Conservation (phyloP, 2,329 filamentous ascomycete species). For the Arthrobotrys conoides region DNA sequence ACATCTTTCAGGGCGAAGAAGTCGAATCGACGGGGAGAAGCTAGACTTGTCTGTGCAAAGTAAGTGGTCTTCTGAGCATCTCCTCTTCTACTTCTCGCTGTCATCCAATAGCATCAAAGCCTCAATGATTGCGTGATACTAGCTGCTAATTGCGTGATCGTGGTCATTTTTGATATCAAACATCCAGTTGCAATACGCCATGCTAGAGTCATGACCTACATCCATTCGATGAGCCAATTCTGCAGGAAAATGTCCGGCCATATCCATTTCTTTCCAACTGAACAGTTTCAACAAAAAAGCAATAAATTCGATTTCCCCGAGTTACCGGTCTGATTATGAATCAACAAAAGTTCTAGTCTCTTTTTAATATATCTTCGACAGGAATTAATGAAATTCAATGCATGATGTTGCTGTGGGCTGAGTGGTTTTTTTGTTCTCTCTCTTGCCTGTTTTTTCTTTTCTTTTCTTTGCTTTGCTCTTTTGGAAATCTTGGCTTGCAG, state of each 20-base stretch:
- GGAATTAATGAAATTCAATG: slow-evolving; percentile 20
- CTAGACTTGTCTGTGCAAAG: slow-evolving; percentile 75
- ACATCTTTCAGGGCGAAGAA: slow-evolving; percentile 76
- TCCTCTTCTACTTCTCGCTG: background rate
- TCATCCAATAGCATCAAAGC: slow-evolving; percentile 16
- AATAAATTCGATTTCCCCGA: slow-evolving; percentile 3
- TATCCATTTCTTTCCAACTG: slow-evolving; percentile 49
- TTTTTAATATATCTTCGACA: slow-evolving; percentile 14
- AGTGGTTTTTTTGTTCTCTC: background rate
- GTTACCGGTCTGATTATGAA: slow-evolving; percentile 19
- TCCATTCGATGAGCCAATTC: slow-evolving; percentile 39
- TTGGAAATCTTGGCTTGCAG: slow-evolving; percentile 17
- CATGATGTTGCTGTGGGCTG: background rate
- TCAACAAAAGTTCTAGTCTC: slow-evolving; percentile 31
- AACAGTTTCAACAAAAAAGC: slow-evolving; percentile 16
- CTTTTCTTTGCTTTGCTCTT: background rate
- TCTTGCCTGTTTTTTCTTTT: background rate
- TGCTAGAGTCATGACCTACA: slow-evolving; percentile 60
- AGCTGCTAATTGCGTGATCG: slow-evolving; percentile 27
- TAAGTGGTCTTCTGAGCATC: slow-evolving; percentile 65
- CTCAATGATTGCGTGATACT: slow-evolving; percentile 18
- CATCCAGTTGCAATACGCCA: slow-evolving; percentile 50
- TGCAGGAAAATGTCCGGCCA: slow-evolving; percentile 56
- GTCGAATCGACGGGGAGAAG: slow-evolving; percentile 69
- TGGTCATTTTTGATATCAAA: slow-evolving; percentile 11